Conservation (phyloP, 192 early-diverging fungal genomes). For the Coemansia sp. region DNA sequence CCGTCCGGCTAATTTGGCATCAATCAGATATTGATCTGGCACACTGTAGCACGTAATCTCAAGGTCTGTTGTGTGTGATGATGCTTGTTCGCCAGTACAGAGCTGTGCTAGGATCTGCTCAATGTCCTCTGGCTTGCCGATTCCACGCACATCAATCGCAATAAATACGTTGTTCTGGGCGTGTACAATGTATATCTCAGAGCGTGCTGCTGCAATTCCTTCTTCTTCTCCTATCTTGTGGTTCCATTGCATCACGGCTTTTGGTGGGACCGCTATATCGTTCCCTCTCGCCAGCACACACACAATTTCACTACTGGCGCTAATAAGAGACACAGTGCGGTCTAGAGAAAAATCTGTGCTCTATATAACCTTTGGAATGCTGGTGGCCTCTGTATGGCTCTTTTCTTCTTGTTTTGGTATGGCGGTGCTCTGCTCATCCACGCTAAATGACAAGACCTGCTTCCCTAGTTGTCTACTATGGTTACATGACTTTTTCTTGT, state of each 20-base stretch:
- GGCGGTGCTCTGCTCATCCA: too few species aligned
- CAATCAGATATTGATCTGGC: background rate
- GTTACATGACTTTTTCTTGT: background rate
- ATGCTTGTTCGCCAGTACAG: background rate
- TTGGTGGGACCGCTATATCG: background rate
- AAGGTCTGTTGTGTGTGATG: background rate
- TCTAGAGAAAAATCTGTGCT: background rate
- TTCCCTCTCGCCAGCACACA: constrained; percentile 1
- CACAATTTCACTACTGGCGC: background rate
- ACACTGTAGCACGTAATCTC: background rate
- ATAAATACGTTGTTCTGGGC: background rate
- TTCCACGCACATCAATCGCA: constrained; percentile 6
- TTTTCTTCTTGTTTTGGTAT: too few species aligned
- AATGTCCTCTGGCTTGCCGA: background rate
- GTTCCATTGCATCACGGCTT: background rate
- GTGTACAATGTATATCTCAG: background rate
- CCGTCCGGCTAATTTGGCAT: background rate
- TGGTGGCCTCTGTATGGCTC: background rate
- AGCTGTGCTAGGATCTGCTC: background rate
- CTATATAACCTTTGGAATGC: constrained; percentile 15
- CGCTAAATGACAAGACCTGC: too few species aligned
- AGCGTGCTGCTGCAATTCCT: background rate
- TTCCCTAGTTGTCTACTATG: background rate
- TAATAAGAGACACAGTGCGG: background rate
- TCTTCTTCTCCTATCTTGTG: background rate